Evolutionary conservation across 768 basidiomycete genomes (phyloP).

Genomic region (Suillus weaverae): DNA sequence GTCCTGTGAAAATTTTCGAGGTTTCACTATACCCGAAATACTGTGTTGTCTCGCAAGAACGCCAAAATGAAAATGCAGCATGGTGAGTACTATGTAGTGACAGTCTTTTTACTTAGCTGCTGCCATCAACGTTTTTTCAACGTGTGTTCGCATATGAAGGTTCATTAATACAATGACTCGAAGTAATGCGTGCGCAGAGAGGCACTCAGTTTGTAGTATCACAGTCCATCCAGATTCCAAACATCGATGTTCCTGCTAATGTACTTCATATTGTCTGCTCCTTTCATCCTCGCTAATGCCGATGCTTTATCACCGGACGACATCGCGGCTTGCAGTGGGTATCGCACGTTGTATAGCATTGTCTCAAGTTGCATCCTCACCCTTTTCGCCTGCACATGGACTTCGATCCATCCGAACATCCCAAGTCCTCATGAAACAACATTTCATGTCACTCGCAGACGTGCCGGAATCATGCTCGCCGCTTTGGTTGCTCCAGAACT

Average conservation of each 20-base stretch:
- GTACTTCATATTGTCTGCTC: background rate
- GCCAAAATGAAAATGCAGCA: background rate
- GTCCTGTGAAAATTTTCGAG: background rate
- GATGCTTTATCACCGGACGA: background rate
- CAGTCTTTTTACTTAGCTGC: background rate
- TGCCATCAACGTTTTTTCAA: background rate
- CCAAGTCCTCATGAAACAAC: conserved; percentile 17
- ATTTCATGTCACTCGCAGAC: conserved; percentile 3
- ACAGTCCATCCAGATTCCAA: background rate
- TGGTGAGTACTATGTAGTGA: background rate
- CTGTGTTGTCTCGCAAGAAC: background rate
- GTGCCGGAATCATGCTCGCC: conserved; percentile 20
- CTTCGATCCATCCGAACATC: conserved; percentile 32
- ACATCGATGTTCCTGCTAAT: background rate
- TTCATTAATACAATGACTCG: background rate
- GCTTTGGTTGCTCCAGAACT: conserved; percentile 30
- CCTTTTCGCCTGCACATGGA: conserved; percentile 33
- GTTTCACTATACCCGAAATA: background rate
- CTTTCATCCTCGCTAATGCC: background rate
- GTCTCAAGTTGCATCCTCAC: conserved; percentile 29
- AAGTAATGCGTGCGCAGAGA: background rate
- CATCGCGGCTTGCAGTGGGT: conserved; percentile 1
- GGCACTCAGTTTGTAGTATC: background rate
- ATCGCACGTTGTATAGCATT: conserved; percentile 31
- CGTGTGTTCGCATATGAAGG: background rate